Percentiles rank a stretch among this genome's conserved stretches.
phyloP scores from a whole-genome alignment of 176 grass and related monocot species.

The Areca catechu region DNA sequence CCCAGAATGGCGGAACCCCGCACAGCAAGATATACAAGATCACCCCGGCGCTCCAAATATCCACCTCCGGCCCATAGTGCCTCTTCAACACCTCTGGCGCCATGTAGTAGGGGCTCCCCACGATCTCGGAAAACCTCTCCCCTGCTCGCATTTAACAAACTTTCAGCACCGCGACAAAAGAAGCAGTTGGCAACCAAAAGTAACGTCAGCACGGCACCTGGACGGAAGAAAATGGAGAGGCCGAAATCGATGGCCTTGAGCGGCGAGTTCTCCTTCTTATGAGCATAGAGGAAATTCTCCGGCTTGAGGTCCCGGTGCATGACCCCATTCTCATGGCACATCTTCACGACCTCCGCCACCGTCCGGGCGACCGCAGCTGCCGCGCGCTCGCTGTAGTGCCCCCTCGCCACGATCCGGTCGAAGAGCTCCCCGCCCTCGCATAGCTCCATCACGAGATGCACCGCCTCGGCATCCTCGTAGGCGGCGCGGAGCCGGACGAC shows the following conservation, averaged over 20 bases:
- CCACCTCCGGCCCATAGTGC: conserved; percentile 90
- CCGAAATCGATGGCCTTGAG: conserved; percentile 98
- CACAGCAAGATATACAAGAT: conserved; percentile 95
- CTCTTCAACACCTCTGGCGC: conserved; percentile 94
- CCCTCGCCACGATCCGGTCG: conserved; percentile 64
- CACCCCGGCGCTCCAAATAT: conserved; percentile 99
- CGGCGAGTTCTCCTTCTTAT: conserved; percentile 84
- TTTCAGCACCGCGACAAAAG: no score
- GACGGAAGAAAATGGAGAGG: conserved; percentile 82
- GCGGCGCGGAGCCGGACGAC: no score
- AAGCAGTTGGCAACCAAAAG: neutral
- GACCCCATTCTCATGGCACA: conserved; percentile 88
- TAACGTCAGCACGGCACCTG: conserved; percentile 25
- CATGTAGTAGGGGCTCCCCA: conserved; percentile 99
- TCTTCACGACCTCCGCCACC: conserved; percentile 21
- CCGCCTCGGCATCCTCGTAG: no score
- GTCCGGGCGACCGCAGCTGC: no score
- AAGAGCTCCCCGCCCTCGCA: conserved; percentile 87
- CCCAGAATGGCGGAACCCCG: conserved; percentile 96
- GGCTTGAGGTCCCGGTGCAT: conserved; percentile 99
- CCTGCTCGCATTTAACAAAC: conserved; percentile 25
- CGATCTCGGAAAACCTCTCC: conserved; percentile 82
- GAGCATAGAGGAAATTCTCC: conserved; percentile 84
- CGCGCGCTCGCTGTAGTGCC: conserved; percentile 73
- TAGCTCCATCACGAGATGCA: conserved; percentile 81